Evolutionary conservation across 106 monocot genomes (phyloP), one percentile per base, ranked within the genome.

Genomic region (Vanilla planifolia): DNA sequence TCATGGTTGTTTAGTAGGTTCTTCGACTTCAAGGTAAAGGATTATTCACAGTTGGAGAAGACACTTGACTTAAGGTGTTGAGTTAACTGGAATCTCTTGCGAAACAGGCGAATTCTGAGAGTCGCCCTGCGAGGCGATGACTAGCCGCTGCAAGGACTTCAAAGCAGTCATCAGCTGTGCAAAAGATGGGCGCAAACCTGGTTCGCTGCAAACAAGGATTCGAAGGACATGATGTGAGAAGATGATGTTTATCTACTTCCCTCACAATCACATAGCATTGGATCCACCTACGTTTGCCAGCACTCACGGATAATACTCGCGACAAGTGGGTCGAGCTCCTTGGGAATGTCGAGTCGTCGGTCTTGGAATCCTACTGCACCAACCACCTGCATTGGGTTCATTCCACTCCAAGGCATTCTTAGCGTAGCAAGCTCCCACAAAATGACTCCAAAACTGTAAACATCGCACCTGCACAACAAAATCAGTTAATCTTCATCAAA

Each of bases 321-420:
- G 34, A 92, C 96, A 6, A 98, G 55, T 1, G 91, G 91, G 77
- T 98, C 96, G 24, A 98, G 66, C 41, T 98, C 96, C 52, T 85
- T 85, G 43, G 96, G 96, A 57, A 98, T 98, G 25, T 98, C 96
- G 33, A 98, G 87, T 14, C 96, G 80, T 24, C 79, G 73, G 15
- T 92, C 79, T 65, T 98, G 96, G 62, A 98, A 98, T 0, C 96
- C 96, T 26, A 98, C 96, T 33, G 96, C 96, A 55, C 96, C 96
- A 1, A 98, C 96, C 22, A 98, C 96, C 60, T 98, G 96, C 96
- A 98, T 98, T 33, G 91, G 87, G 70, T 98, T 98, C 91, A 98
- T 91, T 25, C 96, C 96, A 45, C 73, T 71, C 96, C 96, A 98
- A 42, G 96, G 96, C 91, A 88, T 91, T 70, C 75, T 76, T 32